phyloP scores from a whole-genome alignment of 192 early-diverging fungal genomes.

The Podila clonocystis region DNA sequence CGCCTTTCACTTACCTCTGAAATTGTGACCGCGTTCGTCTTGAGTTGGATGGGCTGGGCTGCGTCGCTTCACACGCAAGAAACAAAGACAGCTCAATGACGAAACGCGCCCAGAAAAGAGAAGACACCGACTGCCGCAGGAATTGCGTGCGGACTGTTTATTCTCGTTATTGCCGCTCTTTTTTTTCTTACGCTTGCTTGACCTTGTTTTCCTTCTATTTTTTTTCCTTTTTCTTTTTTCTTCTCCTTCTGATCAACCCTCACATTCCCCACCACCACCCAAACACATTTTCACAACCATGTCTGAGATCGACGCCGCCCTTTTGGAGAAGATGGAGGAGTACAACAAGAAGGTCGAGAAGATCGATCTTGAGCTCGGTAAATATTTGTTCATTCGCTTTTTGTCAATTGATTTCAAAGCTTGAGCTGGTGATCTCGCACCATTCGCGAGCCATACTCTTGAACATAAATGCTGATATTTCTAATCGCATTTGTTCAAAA shows the following conservation, averaged over 20 bases:
- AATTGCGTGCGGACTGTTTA: not conserved
- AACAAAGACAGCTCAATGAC: too few species aligned
- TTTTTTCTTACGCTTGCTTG: not conserved
- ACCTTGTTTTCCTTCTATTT: not conserved
- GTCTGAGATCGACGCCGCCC: conserved; percentile 25
- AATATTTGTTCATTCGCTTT: not conserved
- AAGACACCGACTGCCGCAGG: too few species aligned
- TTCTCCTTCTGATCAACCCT: not conserved
- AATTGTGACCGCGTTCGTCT: too few species aligned
- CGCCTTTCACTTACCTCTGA: too few species aligned
- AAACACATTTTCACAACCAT: conserved; percentile 5
- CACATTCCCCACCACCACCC: conserved; percentile 4
- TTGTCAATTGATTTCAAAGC: not conserved
- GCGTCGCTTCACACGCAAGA: too few species aligned
- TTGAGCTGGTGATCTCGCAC: too few species aligned
- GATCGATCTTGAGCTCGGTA: conserved; percentile 45
- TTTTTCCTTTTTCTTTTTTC: not conserved
- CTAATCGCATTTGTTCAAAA: not conserved
- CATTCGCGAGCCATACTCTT: not conserved
- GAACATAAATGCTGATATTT: not conserved
- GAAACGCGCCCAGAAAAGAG: too few species aligned
- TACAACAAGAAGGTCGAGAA: conserved; percentile 24
- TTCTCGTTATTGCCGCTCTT: not conserved
- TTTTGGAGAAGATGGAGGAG: conserved; percentile 22
- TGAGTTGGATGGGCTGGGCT: too few species aligned